These are phyloP conservation scores for Tephrocybe sp. DNA, from an alignment of 768 basidiomycete genomes.

Conservation along the genomic window DNA sequence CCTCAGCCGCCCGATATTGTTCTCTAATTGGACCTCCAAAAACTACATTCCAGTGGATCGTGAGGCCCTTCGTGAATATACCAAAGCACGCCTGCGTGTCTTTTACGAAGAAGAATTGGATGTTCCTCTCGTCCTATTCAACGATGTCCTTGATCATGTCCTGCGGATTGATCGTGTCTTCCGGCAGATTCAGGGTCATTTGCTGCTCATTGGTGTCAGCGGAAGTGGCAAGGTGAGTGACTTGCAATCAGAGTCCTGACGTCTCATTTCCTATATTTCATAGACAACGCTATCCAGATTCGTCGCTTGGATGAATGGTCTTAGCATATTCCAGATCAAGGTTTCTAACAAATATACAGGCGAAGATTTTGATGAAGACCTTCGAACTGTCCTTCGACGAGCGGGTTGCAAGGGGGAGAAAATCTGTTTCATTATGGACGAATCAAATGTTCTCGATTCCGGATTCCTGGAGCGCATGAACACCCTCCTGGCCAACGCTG, in stretches of 20 bases:
- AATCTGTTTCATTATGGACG: conserved; percentile 99
- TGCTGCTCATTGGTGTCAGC: conserved; percentile 95
- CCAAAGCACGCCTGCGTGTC: conserved; percentile 93
- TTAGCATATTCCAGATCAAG: conserved; percentile 99
- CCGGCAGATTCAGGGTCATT: conserved; percentile 96
- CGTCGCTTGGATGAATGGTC: conserved; percentile 99
- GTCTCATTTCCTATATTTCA: conserved; percentile 28
- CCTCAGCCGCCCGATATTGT: conserved; percentile 84
- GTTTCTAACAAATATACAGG: conserved; percentile 99
- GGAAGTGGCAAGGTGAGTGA: conserved; percentile 90
- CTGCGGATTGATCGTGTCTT: conserved; percentile 98
- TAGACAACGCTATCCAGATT: conserved; percentile 95
- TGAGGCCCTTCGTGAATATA: conserved; percentile 90
- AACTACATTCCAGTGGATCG: conserved; percentile 95
- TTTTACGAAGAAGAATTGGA: conserved; percentile 99
- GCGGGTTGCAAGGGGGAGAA: conserved; percentile 99
- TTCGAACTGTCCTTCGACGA: conserved; percentile 91
- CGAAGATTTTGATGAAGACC: conserved; percentile 97
- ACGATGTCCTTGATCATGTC: conserved; percentile 97
- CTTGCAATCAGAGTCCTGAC: background rate
- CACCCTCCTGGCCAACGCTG: conserved; percentile 97
- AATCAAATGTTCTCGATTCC: conserved; percentile 98
- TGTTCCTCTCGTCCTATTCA: conserved; percentile 96
- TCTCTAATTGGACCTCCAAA: conserved; percentile 99
- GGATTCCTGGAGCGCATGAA: conserved; percentile 99